Evolutionary conservation across 208 protist genomes (phyloP).

Genomic region (Trypanosoma grayi): DNA sequence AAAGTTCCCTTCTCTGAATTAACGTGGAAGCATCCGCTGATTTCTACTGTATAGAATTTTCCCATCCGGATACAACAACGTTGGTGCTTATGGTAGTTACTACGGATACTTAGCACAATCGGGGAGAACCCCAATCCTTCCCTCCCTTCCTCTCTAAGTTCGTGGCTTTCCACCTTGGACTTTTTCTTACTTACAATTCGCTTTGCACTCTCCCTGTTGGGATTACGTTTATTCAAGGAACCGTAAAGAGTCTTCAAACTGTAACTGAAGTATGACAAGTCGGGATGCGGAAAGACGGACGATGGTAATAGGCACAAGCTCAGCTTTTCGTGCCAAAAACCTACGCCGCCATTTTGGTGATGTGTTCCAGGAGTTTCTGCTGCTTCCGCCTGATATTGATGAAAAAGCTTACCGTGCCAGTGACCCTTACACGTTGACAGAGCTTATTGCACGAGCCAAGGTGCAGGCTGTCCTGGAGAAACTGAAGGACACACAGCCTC

Average conservation of each 20-base stretch:
- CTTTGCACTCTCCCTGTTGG: no score
- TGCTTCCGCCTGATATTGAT: slow-evolving; percentile 75
- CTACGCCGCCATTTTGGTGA: slow-evolving; percentile 37
- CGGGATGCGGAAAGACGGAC: slow-evolving; percentile 22
- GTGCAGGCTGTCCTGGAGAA: slow-evolving; percentile 33
- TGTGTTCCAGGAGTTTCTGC: slow-evolving; percentile 44
- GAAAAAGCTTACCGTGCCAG: slow-evolving; percentile 59
- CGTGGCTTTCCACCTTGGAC: neutral
- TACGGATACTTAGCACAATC: no score
- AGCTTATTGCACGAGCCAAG: slow-evolving; percentile 36
- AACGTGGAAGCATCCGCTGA: no score
- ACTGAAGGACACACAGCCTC: slow-evolving; percentile 33
- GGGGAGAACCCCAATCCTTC: no score
- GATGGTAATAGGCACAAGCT: slow-evolving; percentile 82
- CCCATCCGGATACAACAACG: no score
- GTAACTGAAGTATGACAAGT: neutral
- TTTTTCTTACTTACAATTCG: neutral
- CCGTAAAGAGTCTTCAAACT: no score
- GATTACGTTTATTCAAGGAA: no score
- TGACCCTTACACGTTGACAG: slow-evolving; percentile 57
- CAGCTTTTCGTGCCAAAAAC: slow-evolving; percentile 36
- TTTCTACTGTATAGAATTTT: no score
- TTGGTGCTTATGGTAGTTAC: no score
- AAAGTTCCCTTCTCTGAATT: no score
- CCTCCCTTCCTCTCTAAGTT: no score